These are phyloP conservation scores for Saxophila tyrrhenica DNA, from an alignment of 495 filamentous ascomycete genomes.

Conservation along the genomic window DNA sequence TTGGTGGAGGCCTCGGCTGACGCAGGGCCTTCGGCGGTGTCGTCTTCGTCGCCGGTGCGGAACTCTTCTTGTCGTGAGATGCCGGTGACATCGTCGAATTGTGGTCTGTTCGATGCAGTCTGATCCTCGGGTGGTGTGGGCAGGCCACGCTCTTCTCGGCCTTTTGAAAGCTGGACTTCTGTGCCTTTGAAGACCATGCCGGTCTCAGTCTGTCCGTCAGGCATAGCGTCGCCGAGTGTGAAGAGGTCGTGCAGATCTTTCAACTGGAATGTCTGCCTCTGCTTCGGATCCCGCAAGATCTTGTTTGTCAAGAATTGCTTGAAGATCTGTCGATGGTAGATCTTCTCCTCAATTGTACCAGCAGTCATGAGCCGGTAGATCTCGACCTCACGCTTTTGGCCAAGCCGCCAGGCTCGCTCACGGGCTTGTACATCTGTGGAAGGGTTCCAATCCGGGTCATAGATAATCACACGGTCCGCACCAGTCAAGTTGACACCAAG, in stretches of 20 bases:
- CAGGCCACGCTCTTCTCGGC: conserved; percentile 6
- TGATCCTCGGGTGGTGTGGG: conserved; percentile 22
- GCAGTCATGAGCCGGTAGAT: conserved; percentile 95
- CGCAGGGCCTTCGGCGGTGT: conserved; percentile 22
- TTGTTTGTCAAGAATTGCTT: conserved; percentile 95
- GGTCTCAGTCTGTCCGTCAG: conserved; percentile 67
- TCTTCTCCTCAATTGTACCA: conserved; percentile 96
- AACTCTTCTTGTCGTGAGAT: conserved; percentile 37
- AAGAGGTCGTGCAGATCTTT: conserved; percentile 87
- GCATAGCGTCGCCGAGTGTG: conserved; percentile 53
- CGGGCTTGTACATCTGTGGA: conserved; percentile 87
- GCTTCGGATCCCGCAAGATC: conserved; percentile 82
- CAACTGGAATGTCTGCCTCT: conserved; percentile 72
- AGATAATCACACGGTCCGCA: conserved; percentile 92
- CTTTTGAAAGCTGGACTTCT: conserved; percentile 51
- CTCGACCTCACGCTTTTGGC: conserved; percentile 85
- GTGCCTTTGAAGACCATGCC: conserved; percentile 71
- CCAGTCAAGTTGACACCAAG: conserved; percentile 90
- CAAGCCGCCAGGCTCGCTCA: conserved; percentile 92
- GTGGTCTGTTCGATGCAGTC: not conserved
- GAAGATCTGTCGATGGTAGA: conserved; percentile 95
- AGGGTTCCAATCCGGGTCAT: conserved; percentile 96
- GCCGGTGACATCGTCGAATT: conserved; percentile 35
- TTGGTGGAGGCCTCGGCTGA: conserved; percentile 26
- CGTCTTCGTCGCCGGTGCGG: conserved; percentile 20